Evolutionary conservation across 176 grass and related monocot species (phyloP), one percentile per base, ranked within the genome.

Genomic region (Aechmea fasciata): DNA sequence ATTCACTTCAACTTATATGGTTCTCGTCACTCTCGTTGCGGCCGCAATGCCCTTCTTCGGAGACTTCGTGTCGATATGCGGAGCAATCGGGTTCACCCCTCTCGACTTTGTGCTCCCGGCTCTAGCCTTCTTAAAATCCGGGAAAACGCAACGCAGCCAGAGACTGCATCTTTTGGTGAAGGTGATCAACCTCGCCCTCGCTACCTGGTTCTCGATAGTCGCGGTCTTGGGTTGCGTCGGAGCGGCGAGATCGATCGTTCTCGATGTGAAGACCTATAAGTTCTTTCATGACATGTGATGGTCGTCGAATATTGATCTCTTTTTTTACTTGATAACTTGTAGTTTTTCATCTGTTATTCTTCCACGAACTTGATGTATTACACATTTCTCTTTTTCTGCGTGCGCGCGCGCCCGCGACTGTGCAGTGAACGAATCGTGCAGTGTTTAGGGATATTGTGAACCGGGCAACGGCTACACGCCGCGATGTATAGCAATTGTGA

Each of bases 11-110:
- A 22, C 57, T 24, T 90, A 95, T 72, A 90, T 84, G 50, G 68
- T 54, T 11, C 8, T 48, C 0, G 82, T 90, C 66, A 90, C 85
- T 51, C 71, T 96, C 13, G 28, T 83, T 59, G 77, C 85, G 0
- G 80, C 87, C 0, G 87, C 85, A 18, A 79, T 91, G 75, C 87
- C 87, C 2, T 96, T 96, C 81, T 96, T 88, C 63, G 91, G 87
- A 66, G 91, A 96, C 67, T 91, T 96, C 51, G 91, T 91, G 11
- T 80, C 87, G 10, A 67, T 96, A 18, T 96, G 91, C 47, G 87
- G 87, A 74, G 91, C 91, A 10, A 49, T 96, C 26, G 87, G 87
- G 2, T 91, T 96, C 73, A 84, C 87, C 29, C 85, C 91, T 63
- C 52, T 96, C 57, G 91, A 96, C 72, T 96, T 91, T 17, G 82